Evolutionary conservation across 495 filamentous ascomycete genomes (phyloP).

Genomic region (Penicillium fimorum): DNA sequence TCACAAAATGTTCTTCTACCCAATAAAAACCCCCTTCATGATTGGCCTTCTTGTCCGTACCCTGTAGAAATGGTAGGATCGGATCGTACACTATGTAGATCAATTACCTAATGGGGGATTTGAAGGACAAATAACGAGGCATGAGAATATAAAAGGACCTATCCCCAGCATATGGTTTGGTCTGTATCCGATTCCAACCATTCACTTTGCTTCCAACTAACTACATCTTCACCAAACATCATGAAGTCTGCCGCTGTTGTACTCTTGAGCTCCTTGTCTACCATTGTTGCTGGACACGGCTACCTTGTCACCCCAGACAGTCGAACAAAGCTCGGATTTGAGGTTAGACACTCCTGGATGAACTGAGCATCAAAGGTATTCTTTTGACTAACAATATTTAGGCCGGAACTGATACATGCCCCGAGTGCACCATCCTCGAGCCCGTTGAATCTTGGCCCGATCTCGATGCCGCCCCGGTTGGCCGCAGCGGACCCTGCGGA

Average conservation of each 20-base stretch:
- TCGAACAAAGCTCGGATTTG: conserved; percentile 45
- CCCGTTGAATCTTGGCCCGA: conserved; percentile 54
- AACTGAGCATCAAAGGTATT: background rate
- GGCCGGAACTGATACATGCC: conserved; percentile 52
- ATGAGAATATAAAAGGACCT: background rate
- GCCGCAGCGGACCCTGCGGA: conserved; percentile 54
- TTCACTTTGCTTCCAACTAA: background rate
- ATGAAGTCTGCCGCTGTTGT: background rate
- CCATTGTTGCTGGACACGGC: conserved; percentile 34
- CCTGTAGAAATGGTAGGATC: background rate
- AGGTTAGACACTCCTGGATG: conserved; percentile 31
- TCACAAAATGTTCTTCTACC: background rate
- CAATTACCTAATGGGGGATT: too few species aligned
- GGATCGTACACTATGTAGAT: background rate
- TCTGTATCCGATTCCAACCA: background rate
- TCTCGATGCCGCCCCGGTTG: conserved; percentile 44
- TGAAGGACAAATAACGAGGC: background rate
- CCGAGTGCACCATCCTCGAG: conserved; percentile 58
- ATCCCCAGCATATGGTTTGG: background rate
- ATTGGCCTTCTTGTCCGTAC: conserved; percentile 2
- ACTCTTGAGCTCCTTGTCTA: background rate
- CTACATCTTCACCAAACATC: background rate
- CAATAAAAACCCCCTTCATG: background rate
- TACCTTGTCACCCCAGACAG: conserved; percentile 48
- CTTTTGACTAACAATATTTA: conserved; percentile 18